Conservation (phyloP, 2,329 filamentous ascomycete species). For the Penicillium sp. region DNA sequence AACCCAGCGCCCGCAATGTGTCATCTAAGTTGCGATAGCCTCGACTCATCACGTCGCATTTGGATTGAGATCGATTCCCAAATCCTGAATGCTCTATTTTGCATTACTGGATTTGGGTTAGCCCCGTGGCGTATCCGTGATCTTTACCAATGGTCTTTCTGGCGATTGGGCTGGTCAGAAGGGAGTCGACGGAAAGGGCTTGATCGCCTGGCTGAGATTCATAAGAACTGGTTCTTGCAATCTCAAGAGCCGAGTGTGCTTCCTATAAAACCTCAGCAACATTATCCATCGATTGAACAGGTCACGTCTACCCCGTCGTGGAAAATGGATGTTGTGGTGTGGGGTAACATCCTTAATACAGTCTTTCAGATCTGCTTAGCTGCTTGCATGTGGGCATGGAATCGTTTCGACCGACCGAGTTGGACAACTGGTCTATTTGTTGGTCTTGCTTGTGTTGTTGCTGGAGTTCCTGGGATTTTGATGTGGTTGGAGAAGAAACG, state of each 20-base stretch:
- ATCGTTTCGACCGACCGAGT: constrained; percentile 69
- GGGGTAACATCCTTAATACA: constrained; percentile 76
- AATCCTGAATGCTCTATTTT: constrained; percentile 80
- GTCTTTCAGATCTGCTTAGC: constrained; percentile 72
- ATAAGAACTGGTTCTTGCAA: constrained; percentile 46
- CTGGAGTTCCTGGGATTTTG: neutral
- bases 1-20: constrained; percentile 61
- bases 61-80: constrained; percentile 88
- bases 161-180: constrained; percentile 55
- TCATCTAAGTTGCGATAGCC: constrained; percentile 65
- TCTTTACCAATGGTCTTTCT: constrained; percentile 69
- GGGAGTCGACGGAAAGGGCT: neutral
- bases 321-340: constrained; percentile 79
- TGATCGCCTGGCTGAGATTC: constrained; percentile 9
- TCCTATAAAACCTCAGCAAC: neutral
- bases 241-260: neutral
- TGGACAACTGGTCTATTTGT: constrained; percentile 82
- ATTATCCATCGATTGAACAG: neutral
- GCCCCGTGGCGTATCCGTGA: constrained; percentile 84
- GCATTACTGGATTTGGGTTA: constrained; percentile 80
- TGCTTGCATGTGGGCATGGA: constrained; percentile 80
- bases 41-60: constrained; percentile 71
- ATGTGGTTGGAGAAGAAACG: constrained; percentile 5
- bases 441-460: constrained; percentile 68
- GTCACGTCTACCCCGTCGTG: constrained; percentile 67